Evolutionary conservation across 352 stramenopile species (phyloP).

Genomic region (Thalassiosira mediterranea): DNA sequence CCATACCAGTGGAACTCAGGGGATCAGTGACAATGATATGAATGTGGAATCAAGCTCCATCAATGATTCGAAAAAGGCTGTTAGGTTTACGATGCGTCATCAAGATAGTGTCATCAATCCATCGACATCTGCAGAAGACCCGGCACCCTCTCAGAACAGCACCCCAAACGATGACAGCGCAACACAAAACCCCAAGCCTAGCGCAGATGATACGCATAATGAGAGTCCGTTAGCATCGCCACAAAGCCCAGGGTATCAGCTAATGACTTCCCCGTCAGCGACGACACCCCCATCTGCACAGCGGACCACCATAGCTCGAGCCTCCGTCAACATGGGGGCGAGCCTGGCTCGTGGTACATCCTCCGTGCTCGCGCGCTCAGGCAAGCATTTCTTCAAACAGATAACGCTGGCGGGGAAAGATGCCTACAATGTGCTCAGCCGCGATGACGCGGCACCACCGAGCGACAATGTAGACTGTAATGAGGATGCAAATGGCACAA

Average conservation of each 20-base stretch:
- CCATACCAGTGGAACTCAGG: no score
- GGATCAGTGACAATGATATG: no score
- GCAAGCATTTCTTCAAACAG: constrained; percentile 31
- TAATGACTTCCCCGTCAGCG: constrained; percentile 9
- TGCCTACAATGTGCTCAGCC: constrained; percentile 21
- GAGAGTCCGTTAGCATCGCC: no score
- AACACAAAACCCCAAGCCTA: neutral
- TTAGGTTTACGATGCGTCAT: no score
- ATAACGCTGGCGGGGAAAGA: constrained; percentile 26
- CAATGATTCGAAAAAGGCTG: no score
- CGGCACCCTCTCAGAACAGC: no score
- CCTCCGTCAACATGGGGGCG: constrained; percentile 20
- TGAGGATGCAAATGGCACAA: no score
- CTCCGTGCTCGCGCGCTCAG: constrained; percentile 13
- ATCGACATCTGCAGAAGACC: no score
- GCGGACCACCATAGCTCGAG: constrained; percentile 4
- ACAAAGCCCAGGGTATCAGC: no score
- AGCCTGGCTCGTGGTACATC: constrained; percentile 28
- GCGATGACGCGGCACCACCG: neutral
- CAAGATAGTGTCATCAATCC: no score
- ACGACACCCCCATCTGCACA: constrained; percentile 9
- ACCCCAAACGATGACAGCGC: neutral
- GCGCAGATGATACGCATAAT: constrained; percentile 3
- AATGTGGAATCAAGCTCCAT: no score
- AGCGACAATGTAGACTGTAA: constrained; percentile 6